These are phyloP conservation scores for Ascochyta pisi DNA, from an alignment of 2,329 filamentous ascomycete species.

Conservation along the genomic window DNA sequence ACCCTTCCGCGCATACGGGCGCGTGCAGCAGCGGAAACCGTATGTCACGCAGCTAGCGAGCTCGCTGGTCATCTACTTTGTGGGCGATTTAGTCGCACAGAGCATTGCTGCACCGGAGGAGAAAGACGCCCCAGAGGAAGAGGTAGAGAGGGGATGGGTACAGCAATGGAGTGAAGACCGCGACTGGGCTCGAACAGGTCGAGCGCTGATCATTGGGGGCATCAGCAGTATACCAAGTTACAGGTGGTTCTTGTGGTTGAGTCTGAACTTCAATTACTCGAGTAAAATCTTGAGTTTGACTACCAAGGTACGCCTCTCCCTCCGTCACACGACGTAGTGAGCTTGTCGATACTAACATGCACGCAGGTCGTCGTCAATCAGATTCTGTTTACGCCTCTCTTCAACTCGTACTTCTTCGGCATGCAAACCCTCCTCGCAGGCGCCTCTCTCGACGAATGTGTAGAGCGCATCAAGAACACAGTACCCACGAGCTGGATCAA, in stretches of 20 bases:
- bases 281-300: slow-evolving; percentile 74
- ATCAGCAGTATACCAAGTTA: slow-evolving; percentile 79
- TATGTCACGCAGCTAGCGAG: slow-evolving; percentile 81
- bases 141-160: slow-evolving; percentile 46
- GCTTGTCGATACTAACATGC: slow-evolving; percentile 5
- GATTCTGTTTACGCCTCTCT: slow-evolving; percentile 74
- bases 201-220: slow-evolving; percentile 77
- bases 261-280: slow-evolving; percentile 81
- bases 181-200: slow-evolving; percentile 64
- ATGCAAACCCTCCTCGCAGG: slow-evolving; percentile 62
- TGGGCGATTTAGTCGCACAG: slow-evolving; percentile 80
- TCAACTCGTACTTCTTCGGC: slow-evolving; percentile 61
- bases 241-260: slow-evolving; percentile 83
- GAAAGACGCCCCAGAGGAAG: slow-evolving; percentile 19
- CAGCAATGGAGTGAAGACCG: slow-evolving; percentile 53
- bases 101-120: slow-evolving; percentile 55
- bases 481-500: slow-evolving; percentile 80
- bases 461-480: slow-evolving; percentile 74
- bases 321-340: too few species aligned
- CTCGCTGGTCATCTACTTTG: slow-evolving; percentile 78
- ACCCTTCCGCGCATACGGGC: slow-evolving; percentile 66
- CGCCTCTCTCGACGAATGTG: slow-evolving; percentile 67
- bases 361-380: slow-evolving; percentile 75
- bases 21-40: slow-evolving; percentile 73
- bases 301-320: slow-evolving; percentile 61